Percentiles rank a stretch among this genome's conserved stretches.
phyloP scores from a whole-genome alignment of 2,329 filamentous ascomycete genomes.

The Penicillium digitatum region DNA sequence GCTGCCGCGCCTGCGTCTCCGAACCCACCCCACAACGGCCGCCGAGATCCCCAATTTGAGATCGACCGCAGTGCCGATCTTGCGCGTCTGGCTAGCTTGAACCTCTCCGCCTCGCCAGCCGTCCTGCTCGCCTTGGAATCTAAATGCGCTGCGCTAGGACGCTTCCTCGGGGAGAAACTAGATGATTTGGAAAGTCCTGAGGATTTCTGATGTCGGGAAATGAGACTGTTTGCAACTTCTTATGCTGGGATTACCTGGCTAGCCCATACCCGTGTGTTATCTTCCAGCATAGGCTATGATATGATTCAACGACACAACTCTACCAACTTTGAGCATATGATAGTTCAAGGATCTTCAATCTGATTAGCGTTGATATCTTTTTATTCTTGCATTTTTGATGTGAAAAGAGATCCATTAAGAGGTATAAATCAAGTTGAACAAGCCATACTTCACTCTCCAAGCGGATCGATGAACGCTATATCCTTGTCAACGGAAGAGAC shows the following conservation, averaged over 20 bases:
- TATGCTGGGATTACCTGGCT: neutral
- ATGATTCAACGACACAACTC: neutral
- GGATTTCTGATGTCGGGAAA: conserved; percentile 32
- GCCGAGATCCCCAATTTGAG: conserved; percentile 37
- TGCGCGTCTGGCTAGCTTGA: conserved; percentile 38
- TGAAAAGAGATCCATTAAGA: conserved; percentile 6
- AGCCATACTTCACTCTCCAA: neutral
- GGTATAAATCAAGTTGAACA: neutral
- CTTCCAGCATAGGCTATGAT: neutral
- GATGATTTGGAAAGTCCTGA: conserved; percentile 42
- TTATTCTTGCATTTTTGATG: neutral
- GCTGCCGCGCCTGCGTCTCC: conserved; percentile 11
- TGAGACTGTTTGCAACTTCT: neutral
- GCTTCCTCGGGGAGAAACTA: conserved; percentile 40
- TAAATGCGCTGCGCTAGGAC: conserved; percentile 41
- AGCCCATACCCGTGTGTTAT: neutral
- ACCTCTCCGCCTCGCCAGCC: conserved; percentile 37
- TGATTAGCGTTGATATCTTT: conserved; percentile 2
- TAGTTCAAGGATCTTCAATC: neutral
- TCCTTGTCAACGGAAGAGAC: neutral
- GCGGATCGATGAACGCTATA: neutral
- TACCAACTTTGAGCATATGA: neutral
- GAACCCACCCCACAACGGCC: conserved; percentile 21
- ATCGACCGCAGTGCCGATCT: conserved; percentile 41
- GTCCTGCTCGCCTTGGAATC: conserved; percentile 42